Conservation (phyloP, 805 yeast genomes). For the Candida chilensis region DNA sequence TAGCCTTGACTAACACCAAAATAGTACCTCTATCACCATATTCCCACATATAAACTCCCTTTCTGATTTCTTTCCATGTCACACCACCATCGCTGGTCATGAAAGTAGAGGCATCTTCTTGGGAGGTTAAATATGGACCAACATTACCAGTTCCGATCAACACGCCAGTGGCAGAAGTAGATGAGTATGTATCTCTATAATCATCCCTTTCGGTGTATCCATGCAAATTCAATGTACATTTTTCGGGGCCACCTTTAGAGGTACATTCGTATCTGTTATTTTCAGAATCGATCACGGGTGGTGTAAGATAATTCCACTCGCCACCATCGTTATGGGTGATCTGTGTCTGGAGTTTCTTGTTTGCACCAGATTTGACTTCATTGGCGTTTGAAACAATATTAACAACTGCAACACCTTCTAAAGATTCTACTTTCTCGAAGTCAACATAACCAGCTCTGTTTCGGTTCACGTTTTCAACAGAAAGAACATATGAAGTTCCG, state of each 20-base stretch:
- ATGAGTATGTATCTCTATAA: constrained; percentile 75
- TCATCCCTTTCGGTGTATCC: constrained; percentile 87
- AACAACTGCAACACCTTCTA: constrained; percentile 78
- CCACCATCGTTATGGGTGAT: constrained; percentile 91
- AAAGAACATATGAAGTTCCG: constrained; percentile 76
- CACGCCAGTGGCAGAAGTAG: constrained; percentile 84
- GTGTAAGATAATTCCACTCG: constrained; percentile 63
- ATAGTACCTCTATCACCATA: constrained; percentile 93
- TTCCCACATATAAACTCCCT: constrained; percentile 86
- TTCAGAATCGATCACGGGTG: constrained; percentile 59
- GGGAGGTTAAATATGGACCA: constrained; percentile 47
- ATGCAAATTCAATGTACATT: constrained; percentile 79
- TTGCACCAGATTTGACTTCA: constrained; percentile 30
- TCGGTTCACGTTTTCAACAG: constrained; percentile 68
- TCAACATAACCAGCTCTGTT: constrained; percentile 72
- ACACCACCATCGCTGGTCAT: constrained; percentile 87
- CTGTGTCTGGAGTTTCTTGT: constrained; percentile 56
- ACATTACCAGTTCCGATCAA: constrained; percentile 92
- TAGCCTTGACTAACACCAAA: constrained; percentile 58
- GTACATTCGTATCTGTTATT: constrained; percentile 50
- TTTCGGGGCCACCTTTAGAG: constrained; percentile 30
- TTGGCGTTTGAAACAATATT: constrained; percentile 57
- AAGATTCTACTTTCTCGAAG: constrained; percentile 71
- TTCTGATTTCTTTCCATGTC: constrained; percentile 72
- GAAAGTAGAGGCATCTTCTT: constrained; percentile 56